Evolutionary conservation across 1,284 basidiomycete species (phyloP).

Genomic region (Farysia itapuensis): DNA sequence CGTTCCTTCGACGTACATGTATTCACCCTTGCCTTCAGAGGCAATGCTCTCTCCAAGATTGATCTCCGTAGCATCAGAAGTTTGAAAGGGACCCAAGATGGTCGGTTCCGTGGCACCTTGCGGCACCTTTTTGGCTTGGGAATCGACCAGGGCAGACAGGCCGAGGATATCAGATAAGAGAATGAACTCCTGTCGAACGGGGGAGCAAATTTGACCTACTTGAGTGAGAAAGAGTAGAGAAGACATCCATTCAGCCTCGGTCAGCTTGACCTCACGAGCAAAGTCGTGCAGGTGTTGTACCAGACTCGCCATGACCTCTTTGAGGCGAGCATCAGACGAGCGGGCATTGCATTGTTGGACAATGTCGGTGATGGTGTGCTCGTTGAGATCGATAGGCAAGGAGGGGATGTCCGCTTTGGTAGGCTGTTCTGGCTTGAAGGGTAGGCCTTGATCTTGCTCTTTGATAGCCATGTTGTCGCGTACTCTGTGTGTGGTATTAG

Average conservation of each 20-base stretch:
- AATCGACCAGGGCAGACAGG: conserved; percentile 75
- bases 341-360: conserved; percentile 10
- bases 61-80: conserved; percentile 76
- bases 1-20: conserved; percentile 75
- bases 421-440: conserved; percentile 6
- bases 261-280: no score
- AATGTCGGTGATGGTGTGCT: conserved; percentile 11
- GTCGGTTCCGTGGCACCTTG: conserved; percentile 65
- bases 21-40: conserved; percentile 78
- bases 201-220: no score
- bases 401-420: conserved; percentile 7
- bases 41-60: conserved; percentile 67
- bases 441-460: background rate
- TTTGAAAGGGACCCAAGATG: conserved; percentile 81
- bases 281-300: no score
- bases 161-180: conserved; percentile 78
- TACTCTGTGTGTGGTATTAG: background rate
- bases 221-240: no score
- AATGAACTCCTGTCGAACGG: no score
- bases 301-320: no score
- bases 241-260: no score
- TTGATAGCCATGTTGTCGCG: conserved; percentile 1
- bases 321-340: conserved; percentile 57
- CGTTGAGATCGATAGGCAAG: conserved; percentile 12
- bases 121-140: conserved; percentile 72